Base-by-base conservation (phyloP, 139 green algal species). In the Chlorella sorokiniana region DNA sequence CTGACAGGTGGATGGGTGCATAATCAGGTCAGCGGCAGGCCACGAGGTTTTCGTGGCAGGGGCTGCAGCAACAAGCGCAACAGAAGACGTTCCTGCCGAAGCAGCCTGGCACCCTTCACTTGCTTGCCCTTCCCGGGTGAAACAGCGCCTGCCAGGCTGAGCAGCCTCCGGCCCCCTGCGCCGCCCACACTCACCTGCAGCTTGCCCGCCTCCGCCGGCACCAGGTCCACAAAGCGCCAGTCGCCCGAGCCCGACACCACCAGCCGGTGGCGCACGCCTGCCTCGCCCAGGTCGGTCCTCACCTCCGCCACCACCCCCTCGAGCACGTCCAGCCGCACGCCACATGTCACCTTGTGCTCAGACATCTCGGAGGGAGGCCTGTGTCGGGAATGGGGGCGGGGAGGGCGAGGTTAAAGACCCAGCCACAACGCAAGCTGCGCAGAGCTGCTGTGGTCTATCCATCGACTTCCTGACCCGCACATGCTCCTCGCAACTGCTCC, bases 351-450 rank as follows among this genome's bases (percentile, higher is more conserved):
- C 84, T 96, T 96, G 87, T 94, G 90, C 45, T 91, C 82, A 59
- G 94, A 94, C 81, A 93, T 91, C 86, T 96, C 93, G 22, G 92
- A 88, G 48, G 89, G 79, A 0, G 93, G 93, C 38, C 88, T 86
- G 82, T 37, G 9, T 4, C 5, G 67, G 35, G 67, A 25, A 18
- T 0, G 20, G 3, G 11, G 5, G 31, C 10, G 9, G 37, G 16
- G 16, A 59, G 16, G 16, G 48, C 48, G 48, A 59, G 48, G 48
- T 16, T 25, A 25, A 16, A 59, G 48, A 59, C 11, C 11, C 14
- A 59, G 48, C 48, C 11, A 59, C 48, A 25, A 59, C 14, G 48
- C 11, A 16, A 59, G 48, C 16, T 59, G 48, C n/a, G n/a, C n/a
- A n/a, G n/a, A n/a, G n/a, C n/a, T n/a, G n/a, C n/a, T n/a, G n/a